Base-by-base conservation (phyloP, 257 asterid species). In the Solanum paucissectum region DNA sequence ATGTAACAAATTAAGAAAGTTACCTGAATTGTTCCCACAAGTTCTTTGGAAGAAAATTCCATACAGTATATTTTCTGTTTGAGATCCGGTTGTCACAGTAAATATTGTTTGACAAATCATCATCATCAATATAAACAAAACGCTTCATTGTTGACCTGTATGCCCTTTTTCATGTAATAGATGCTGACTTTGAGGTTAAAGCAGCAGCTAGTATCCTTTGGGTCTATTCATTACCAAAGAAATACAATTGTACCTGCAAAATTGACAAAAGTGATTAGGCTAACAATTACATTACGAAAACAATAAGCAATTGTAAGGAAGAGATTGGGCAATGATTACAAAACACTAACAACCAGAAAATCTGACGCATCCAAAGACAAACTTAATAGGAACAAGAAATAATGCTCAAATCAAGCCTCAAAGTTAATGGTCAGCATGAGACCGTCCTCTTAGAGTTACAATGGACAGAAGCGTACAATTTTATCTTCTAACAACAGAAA, bases 11-110 rank as follows among this genome's bases (percentile, higher is more conserved):
- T 64, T 20, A 12, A 20, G 52, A 71, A 20, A 21, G 58, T 87
- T 75, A 95, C 99, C 99, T 97, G 98, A 97, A 97, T 83, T 97
- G 99, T 79, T 97, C 99, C 99, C 96, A 95, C 90, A 97, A 94
- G 90, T 97, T 97, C 90, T 97, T 97, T 66, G 99, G 99, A 64
- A 97, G 95, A 92, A 97, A 97, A 90, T 97, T 97, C 98, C 93
- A 92, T 77, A 94, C 82, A n/a, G 98, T 97, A 89, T 97, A 97
- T 93, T 97, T 97, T 88, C 96, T 91, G 93, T 97, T 97, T 34
- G 99, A 97, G 90, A 97, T 95, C 73, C 98, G 99, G 90, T 97
- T 97, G 92, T 95, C 99, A 89, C 96, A 91, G 90, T 94, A 94
- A 74, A 92, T 88, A 88, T 92, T 96, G 85, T 92, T 92, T 32